Evolutionary conservation across 225 moss, liverwort and hornwort genomes (phyloP), one percentile per base, ranked within the genome.

Genomic region (Sphagnum tenellum): DNA sequence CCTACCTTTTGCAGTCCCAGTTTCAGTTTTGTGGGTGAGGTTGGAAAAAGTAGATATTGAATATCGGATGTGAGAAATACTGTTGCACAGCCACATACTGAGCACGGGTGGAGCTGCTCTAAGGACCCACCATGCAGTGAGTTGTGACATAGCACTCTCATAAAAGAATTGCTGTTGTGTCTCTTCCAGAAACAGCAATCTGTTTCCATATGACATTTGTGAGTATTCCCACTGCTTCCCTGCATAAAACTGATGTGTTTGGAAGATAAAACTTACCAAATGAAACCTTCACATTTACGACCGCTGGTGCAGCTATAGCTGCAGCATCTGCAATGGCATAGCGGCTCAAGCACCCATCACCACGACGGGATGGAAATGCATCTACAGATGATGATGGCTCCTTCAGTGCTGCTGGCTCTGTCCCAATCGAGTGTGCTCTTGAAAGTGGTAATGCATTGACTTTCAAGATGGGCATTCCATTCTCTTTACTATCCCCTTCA

Each of bases 281-380:
- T 8, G 86, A 73, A 48, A 87, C 85, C 72, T 82, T 92, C 70
- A 96, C 78, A 66, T 96, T 92, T 9, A 96, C 95, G 54, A 96
- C 95, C 51, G 95, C 92, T 69, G 95, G 89, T 65, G 92, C 92
- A 77, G 86, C 92, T 67, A 69, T 89, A 53, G 92, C 95, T 69
- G 86, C 89, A 73, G 92, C 95, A 78, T 96, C 92, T 4, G 95
- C 92, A 74, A 96, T 88, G 48, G 95, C 72, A 66, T 88, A 82
- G 67, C 92, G 76, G 50, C 73, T 88, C 44, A 96, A 74, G 64
- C 61, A 89, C 12, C 67, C 55, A 9, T 72, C 69, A 45, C 75
- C 84, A 53, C 66, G 65, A 49, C 69, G 66, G 65, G 75, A 69
- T 1, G 67, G 61, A 44, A 75, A 75, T 69, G 86, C 65, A 65